Base-by-base conservation (phyloP, 306 rosid genomes). In the Dryas drummondii region DNA sequence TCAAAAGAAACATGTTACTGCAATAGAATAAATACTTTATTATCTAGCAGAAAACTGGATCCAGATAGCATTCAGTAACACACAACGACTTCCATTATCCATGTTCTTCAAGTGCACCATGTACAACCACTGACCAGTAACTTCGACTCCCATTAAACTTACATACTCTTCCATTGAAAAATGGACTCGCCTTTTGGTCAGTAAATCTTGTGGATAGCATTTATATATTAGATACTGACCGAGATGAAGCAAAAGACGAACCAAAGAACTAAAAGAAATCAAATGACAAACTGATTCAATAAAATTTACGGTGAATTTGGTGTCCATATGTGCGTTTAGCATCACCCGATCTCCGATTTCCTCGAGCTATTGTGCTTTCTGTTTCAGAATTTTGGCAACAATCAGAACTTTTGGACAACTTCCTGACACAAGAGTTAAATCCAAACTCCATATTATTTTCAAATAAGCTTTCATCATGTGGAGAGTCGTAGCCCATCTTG, bases 391-490 rank as follows among this genome's bases (percentile, higher is more conserved):
- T 86, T 51, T 85, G 87, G 85, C 83, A 78, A 79, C 89, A 85
- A n/a, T 90, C 97, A 26, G 99, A 92, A 83, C 93, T 94, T 69
- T 78, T 86, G 78, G 98, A 88, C 76, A 88, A 65, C 66, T 83
- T 91, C 47, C 77, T 58, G 53, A 45, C 58, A 19, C 40, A 80
- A 32, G 86, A 71, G 55, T 70, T 46, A 32, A 84, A 86, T 57
- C 87, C 87, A 7, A 77, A 59, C 78, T 83, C 87, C 57, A 48
- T 59, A 19, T 84, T 86, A 52, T 84, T 83, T 40, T 52, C 82
- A 10, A 90, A 82, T 73, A 85, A 70, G 73, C 82, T 70, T 72
- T 88, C 92, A 57, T 81, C 86, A 58, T 56, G 79, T 40, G 84
- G 74, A 78, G 91, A 87, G 47, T 80, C 84, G 37, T 87, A 85